Percentiles rank a stretch among this genome's conserved stretches.
Conservation (phyloP, 176 grass and related monocot genomes). For the Zea mays region Zm-B73-REFERENCE-NAM-5.0 NC_050099.1:194758501-194759000, state of each 20-base stretch:
- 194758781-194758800: slow-evolving; percentile 51
- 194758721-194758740: slow-evolving; percentile 30
- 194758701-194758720: neutral
- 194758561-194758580: neutral
- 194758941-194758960: neutral
- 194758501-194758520: too few relatives aligned
- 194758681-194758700: neutral
- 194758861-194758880: neutral
- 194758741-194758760: slow-evolving; percentile 51
- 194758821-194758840: neutral
- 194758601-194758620: neutral
- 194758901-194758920: neutral
- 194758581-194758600: neutral
- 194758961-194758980: neutral
- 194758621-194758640: neutral
- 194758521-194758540: too few relatives aligned
- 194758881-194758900: neutral
- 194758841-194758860: neutral
- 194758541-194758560: neutral
- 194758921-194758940: slow-evolving; percentile 4
- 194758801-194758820: slow-evolving; percentile 39
- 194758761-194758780: neutral
- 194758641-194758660: neutral
- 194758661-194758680: neutral
- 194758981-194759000: neutral